Conservation (phyloP, 1,284 basidiomycete genomes). For the Volvariella surrecta region DNA sequence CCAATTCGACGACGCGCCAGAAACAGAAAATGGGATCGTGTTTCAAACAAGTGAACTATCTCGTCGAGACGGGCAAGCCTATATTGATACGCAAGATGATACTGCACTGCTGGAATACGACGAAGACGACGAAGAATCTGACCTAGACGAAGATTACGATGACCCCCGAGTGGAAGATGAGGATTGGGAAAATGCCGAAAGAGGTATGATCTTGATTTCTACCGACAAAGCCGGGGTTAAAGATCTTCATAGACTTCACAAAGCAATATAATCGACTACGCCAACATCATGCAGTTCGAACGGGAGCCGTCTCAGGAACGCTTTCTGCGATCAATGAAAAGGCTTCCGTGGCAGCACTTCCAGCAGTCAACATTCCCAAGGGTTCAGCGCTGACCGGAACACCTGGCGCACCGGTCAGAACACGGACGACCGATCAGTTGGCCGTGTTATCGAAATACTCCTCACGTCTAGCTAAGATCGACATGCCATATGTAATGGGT, state of each 20-base stretch:
- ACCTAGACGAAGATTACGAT: constrained; percentile 37
- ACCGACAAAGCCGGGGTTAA: constrained; percentile 5
- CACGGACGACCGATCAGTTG: constrained; percentile 59
- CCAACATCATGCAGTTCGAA: constrained; percentile 74
- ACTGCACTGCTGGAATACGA: constrained; percentile 28
- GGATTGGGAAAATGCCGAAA: constrained; percentile 84
- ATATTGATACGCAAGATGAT: constrained; percentile 41
- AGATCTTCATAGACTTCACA: constrained; percentile 73
- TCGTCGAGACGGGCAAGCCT: constrained; percentile 25
- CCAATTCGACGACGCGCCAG: constrained; percentile 48
- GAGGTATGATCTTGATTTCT: constrained; percentile 33
- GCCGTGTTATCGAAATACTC: constrained; percentile 64
- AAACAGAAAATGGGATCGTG: constrained; percentile 12
- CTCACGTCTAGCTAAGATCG: constrained; percentile 59
- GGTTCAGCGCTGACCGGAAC: constrained; percentile 8
- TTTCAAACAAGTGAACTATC: constrained; percentile 5
- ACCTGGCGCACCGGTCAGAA: constrained; percentile 26
- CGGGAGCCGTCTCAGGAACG: constrained; percentile 52
- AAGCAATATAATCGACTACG: constrained; percentile 92
- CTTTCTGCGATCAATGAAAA: constrained; percentile 40
- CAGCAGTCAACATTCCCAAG: constrained; percentile 65
- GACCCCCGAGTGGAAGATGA: constrained; percentile 72
- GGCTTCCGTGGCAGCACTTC: constrained; percentile 50
- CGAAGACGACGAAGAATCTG: constrained; percentile 30
- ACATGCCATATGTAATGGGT: constrained; percentile 69